phyloP scores from a whole-genome alignment of 306 rosid genomes.

The Cotoneaster glaucophyllus region DNA sequence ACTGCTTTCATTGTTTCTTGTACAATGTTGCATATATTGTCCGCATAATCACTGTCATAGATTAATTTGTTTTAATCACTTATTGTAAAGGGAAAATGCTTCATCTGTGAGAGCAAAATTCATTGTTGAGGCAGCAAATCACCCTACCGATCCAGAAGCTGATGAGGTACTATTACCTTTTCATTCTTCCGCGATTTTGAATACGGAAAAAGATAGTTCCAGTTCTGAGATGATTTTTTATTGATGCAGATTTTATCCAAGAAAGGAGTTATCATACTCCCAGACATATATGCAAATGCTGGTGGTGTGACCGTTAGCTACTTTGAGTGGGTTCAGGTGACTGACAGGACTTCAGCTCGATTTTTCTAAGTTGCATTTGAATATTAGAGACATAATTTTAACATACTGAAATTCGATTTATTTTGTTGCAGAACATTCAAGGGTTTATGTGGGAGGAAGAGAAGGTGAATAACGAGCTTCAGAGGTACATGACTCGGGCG shows the following conservation, averaged over 20 bases:
- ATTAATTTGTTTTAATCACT: not conserved
- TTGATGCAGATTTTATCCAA: constrained; percentile 45
- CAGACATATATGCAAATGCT: constrained; percentile 47
- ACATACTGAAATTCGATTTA: not conserved
- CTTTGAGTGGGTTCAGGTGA: constrained; percentile 67
- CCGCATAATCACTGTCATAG: not conserved
- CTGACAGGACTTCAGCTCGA: not conserved
- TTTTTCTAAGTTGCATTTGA: not conserved
- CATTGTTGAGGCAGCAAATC: constrained; percentile 56
- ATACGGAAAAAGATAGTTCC: not conserved
- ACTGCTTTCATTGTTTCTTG: not conserved
- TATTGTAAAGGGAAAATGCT: constrained; percentile 46
- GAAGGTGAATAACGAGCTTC: constrained; percentile 49
- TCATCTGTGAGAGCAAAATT: constrained; percentile 46
- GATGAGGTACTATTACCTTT: constrained; percentile 33
- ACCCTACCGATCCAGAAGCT: constrained; percentile 59
- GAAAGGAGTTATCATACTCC: constrained; percentile 49
- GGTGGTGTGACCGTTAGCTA: constrained; percentile 62
- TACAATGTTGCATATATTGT: not conserved
- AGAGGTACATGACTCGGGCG: constrained; percentile 46
- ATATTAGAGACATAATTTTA: not conserved
- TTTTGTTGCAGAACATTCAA: constrained; percentile 42
- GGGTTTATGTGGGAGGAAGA: constrained; percentile 60
- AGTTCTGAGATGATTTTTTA: constrained; percentile 6
- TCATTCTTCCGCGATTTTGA: not conserved